Evolutionary conservation across 805 yeast genomes (phyloP).

Genomic region (Candida railenensis): DNA sequence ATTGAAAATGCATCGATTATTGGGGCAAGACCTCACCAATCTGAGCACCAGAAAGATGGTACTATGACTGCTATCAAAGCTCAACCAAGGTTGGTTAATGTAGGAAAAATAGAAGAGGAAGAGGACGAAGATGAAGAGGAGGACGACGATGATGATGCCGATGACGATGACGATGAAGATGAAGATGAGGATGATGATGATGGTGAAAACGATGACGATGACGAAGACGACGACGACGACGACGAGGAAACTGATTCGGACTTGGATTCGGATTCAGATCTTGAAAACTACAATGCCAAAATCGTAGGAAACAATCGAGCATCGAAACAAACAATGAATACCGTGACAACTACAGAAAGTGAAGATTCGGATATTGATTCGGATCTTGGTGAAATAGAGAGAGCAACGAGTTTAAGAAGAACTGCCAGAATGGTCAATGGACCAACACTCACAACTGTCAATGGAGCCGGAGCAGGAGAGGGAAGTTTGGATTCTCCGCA

Average conservation of each 20-base stretch:
- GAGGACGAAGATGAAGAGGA: constrained; percentile 33
- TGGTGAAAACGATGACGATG: not conserved
- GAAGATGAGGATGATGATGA: not conserved
- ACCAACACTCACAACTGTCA: not conserved
- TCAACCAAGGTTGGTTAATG: constrained; percentile 66
- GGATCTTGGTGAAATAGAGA: constrained; percentile 44
- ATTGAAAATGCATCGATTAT: constrained; percentile 48
- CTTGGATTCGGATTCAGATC: not conserved
- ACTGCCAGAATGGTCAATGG: constrained; percentile 2
- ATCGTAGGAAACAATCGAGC: not conserved
- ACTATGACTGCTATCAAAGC: constrained; percentile 78
- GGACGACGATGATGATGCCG: constrained; percentile 21
- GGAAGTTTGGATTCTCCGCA: constrained; percentile 1
- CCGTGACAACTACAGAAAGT: constrained; percentile 11
- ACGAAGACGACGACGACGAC: not conserved
- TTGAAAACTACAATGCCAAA: not conserved
- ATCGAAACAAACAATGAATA: not conserved
- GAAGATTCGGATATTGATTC: constrained; percentile 43
- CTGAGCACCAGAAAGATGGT: constrained; percentile 28
- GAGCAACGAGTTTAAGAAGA: constrained; percentile 36
- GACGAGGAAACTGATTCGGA: constrained; percentile 1
- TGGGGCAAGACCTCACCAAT: constrained; percentile 19
- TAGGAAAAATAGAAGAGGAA: constrained; percentile 46
- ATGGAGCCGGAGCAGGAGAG: constrained; percentile 1
- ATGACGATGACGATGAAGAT: constrained; percentile 13